A percentile compares a stretch with the other conserved stretches of the same genome.
These are phyloP conservation scores for Yarrowia galli DNA, from an alignment of 1,139 yeast genomes.

Conservation along the genomic window DNA sequence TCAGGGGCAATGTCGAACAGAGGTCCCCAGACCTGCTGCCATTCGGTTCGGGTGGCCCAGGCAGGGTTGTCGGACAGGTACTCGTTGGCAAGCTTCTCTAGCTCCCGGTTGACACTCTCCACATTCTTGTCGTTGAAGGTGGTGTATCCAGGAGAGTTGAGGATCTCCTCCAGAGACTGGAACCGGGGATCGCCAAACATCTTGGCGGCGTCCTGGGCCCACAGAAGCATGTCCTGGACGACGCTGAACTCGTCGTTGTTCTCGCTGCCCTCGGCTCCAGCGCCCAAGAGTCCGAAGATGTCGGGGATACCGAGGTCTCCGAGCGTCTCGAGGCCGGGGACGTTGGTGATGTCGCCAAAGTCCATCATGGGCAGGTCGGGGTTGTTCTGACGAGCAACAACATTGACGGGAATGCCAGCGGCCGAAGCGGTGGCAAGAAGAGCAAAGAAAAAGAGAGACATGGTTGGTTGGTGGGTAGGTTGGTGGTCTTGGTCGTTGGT, in stretches of 20 bases:
- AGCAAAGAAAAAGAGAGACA: neutral
- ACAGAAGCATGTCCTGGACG: no score
- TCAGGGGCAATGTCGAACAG: no score
- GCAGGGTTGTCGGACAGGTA: neutral
- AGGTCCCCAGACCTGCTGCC: no score
- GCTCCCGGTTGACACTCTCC: neutral
- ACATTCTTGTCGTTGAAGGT: neutral
- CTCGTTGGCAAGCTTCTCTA: neutral
- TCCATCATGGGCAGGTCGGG: neutral
- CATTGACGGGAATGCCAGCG: neutral
- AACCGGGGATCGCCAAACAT: neutral
- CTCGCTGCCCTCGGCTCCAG: neutral
- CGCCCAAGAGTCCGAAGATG: neutral
- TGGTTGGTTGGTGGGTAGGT: neutral
- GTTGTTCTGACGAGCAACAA: neutral
- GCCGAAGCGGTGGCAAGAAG: neutral
- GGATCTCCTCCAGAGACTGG: neutral
- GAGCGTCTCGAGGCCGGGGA: no score
- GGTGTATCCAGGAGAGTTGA: neutral
- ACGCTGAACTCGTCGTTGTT: neutral
- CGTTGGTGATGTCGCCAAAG: no score
- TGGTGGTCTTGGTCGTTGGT: neutral
- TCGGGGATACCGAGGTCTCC: no score
- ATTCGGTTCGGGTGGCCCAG: neutral
- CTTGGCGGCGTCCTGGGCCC: no score